phyloP scores from a whole-genome alignment of 1,284 basidiomycete species.

The Peniophora sp. region DNA sequence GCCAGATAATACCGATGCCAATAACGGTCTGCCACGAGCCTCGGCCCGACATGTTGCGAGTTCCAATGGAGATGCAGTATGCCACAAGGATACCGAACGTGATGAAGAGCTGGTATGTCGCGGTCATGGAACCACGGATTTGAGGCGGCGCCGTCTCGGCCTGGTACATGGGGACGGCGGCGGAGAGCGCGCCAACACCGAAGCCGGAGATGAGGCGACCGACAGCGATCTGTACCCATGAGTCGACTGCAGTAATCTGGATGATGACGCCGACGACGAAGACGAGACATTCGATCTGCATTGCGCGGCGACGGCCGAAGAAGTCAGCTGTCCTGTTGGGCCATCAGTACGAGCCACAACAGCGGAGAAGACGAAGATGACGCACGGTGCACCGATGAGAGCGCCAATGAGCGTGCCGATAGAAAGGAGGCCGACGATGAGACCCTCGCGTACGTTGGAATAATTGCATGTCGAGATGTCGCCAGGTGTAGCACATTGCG shows the following conservation, averaged over 20 bases:
- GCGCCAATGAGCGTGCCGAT: slow-evolving; percentile 61
- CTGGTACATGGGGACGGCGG: slow-evolving; percentile 61
- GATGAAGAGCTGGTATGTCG: slow-evolving; percentile 68
- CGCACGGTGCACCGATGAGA: slow-evolving; percentile 51
- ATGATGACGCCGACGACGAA: slow-evolving; percentile 69
- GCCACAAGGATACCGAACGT: slow-evolving; percentile 73
- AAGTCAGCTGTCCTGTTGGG: slow-evolving; percentile 46
- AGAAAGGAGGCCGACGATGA: slow-evolving; percentile 65
- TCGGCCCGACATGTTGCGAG: slow-evolving; percentile 36
- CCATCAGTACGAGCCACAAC: slow-evolving; percentile 7
- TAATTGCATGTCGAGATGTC: slow-evolving; percentile 40
- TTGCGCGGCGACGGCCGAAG: slow-evolving; percentile 65
- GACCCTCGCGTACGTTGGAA: slow-evolving; percentile 42
- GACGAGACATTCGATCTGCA: slow-evolving; percentile 59
- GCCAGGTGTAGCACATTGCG: slow-evolving; percentile 31
- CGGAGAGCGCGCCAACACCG: slow-evolving; percentile 65
- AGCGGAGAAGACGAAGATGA: slow-evolving; percentile 9
- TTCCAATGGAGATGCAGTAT: slow-evolving; percentile 56
- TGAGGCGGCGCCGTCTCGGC: slow-evolving; percentile 70
- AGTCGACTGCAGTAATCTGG: slow-evolving; percentile 38
- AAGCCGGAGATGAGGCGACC: slow-evolving; percentile 65
- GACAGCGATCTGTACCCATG: slow-evolving; percentile 62
- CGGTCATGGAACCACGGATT: slow-evolving; percentile 68
- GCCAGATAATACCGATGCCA: slow-evolving; percentile 66
- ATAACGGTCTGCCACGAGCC: slow-evolving; percentile 65